A percentile compares a stretch with the other conserved stretches of the same genome.
Evolutionary conservation across 2,329 filamentous ascomycete genomes (phyloP).

Genomic region (Dothideomycetidae sp.): DNA sequence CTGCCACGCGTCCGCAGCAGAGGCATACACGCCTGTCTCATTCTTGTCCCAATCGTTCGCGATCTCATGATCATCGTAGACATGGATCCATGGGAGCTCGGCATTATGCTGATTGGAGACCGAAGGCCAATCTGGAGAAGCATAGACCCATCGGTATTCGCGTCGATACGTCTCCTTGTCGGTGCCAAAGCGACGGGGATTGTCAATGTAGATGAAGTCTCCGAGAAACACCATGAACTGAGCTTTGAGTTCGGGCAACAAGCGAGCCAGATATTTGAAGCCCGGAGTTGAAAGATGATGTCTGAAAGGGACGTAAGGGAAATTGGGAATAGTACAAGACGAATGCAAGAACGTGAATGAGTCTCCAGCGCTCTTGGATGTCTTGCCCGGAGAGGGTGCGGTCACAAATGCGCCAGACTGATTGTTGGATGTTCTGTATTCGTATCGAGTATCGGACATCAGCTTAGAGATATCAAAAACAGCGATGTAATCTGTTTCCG

Average conservation of each 20-base stretch:
- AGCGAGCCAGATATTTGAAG: slow-evolving; percentile 59
- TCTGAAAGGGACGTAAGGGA: slow-evolving; percentile 75
- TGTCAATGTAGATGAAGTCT: slow-evolving; percentile 84
- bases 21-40: slow-evolving; percentile 62
- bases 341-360: slow-evolving; percentile 82
- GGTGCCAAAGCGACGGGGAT: slow-evolving; percentile 64
- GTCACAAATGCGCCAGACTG: slow-evolving; percentile 70
- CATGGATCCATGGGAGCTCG: slow-evolving; percentile 84
- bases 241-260: slow-evolving; percentile 55
- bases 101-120: slow-evolving; percentile 3
- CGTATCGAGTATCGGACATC: slow-evolving; percentile 58
- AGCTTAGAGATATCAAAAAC: slow-evolving; percentile 53
- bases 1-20: slow-evolving; percentile 70
- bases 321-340: slow-evolving; percentile 80
- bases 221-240: slow-evolving; percentile 63
- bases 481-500: slow-evolving; percentile 71
- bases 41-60: slow-evolving; percentile 83
- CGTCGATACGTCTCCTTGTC: slow-evolving; percentile 64
- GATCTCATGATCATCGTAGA: slow-evolving; percentile 94
- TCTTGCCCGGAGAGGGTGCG: slow-evolving; percentile 54
- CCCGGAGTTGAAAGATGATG: slow-evolving; percentile 74
- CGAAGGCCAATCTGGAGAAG: slow-evolving; percentile 72
- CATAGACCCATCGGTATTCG: slow-evolving; percentile 92
- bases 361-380: slow-evolving; percentile 37
- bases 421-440: slow-evolving; percentile 77